A percentile compares a stretch with the other conserved stretches of the same genome.
Conservation (phyloP, 768 basidiomycete species). For the Mycena rosella region DNA sequence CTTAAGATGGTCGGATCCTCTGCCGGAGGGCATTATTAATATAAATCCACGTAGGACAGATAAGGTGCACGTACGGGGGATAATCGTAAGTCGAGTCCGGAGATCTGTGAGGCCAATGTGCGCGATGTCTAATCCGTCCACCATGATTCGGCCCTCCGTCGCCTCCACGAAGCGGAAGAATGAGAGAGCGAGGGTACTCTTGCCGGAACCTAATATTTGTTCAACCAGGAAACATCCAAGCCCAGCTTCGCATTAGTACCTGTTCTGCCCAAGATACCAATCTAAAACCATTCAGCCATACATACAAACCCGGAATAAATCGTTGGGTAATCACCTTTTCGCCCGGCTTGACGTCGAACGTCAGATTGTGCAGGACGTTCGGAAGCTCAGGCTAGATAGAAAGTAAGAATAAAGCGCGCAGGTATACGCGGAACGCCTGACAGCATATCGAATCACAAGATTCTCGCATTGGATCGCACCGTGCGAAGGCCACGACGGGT, state of each 20-base stretch:
- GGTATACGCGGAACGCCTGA: slow-evolving; percentile 33
- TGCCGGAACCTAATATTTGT: slow-evolving; percentile 64
- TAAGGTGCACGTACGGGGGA: slow-evolving; percentile 38
- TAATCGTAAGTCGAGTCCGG: slow-evolving; percentile 75
- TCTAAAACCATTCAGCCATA: slow-evolving; percentile 46
- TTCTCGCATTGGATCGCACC: slow-evolving; percentile 1
- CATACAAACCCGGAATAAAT: neutral
- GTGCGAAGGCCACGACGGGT: slow-evolving; percentile 50
- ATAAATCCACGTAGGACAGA: no score
- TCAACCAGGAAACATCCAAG: no score
- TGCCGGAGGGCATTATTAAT: no score
- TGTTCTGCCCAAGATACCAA: slow-evolving; percentile 72
- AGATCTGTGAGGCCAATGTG: slow-evolving; percentile 76
- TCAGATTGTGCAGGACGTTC: slow-evolving; percentile 83
- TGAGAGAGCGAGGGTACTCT: slow-evolving; percentile 72
- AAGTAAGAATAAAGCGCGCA: slow-evolving; percentile 33
- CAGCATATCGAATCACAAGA: slow-evolving; percentile 8
- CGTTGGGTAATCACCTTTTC: slow-evolving; percentile 59
- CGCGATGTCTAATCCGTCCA: slow-evolving; percentile 77
- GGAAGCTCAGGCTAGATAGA: slow-evolving; percentile 72
- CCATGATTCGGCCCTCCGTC: slow-evolving; percentile 66
- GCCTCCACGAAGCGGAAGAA: slow-evolving; percentile 84
- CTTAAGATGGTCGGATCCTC: slow-evolving; percentile 93
- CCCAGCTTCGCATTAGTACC: no score
- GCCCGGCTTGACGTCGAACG: slow-evolving; percentile 66